phyloP scores from a whole-genome alignment of 225 moss, liverwort and hornwort genomes.

The Bryum argenteum region DNA sequence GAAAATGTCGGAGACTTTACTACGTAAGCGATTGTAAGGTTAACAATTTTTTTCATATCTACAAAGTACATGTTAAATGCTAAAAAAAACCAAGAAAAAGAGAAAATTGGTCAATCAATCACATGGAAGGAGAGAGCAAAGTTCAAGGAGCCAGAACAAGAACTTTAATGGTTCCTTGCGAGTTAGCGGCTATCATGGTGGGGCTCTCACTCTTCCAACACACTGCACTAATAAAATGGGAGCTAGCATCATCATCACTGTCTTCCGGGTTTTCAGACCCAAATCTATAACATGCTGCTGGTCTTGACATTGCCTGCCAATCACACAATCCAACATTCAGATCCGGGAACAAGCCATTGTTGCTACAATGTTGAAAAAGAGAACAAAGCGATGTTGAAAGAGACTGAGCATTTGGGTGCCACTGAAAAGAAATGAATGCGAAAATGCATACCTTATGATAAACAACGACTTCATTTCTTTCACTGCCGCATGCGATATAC shows the following conservation, averaged over 20 bases:
- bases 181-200: slow-evolving; percentile 97
- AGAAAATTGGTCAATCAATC: slow-evolving; percentile 14
- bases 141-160: slow-evolving; percentile 79
- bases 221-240: slow-evolving; percentile 87
- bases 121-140: neutral
- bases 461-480: slow-evolving; percentile 81
- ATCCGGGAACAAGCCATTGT: no score
- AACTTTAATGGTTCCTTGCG: slow-evolving; percentile 90
- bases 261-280: slow-evolving; percentile 32
- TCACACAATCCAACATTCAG: no score
- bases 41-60: no score
- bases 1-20: no score
- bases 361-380: no score
- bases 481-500: slow-evolving; percentile 90
- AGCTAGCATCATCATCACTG: slow-evolving; percentile 28
- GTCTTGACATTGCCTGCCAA: slow-evolving; percentile 57
- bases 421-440: no score
- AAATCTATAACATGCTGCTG: slow-evolving; percentile 49
- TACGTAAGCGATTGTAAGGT: no score
- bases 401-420: no score
- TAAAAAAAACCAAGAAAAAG: no score
- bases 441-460: slow-evolving; percentile 72
- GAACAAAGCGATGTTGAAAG: no score
- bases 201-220: slow-evolving; percentile 99
- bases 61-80: no score